A percentile compares a stretch with the other conserved stretches of the same genome.
Conservation (phyloP, 495 filamentous ascomycete species). For the Annulohypoxylon stygium region DNA sequence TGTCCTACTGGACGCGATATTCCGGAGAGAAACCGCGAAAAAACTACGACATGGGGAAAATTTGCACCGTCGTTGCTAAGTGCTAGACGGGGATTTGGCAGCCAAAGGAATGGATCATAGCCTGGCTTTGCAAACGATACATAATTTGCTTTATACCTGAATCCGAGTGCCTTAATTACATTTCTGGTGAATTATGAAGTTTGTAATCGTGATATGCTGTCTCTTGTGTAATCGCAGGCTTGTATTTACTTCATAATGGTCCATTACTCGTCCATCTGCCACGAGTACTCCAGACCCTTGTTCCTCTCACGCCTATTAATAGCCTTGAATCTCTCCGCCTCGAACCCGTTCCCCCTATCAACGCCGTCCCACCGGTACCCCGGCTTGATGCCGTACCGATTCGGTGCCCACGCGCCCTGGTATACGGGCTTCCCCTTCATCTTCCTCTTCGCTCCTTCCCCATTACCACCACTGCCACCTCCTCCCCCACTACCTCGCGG, state of each 20-base stretch:
- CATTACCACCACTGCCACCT: constrained; percentile 3
- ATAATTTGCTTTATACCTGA: constrained; percentile 25
- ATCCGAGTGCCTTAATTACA: constrained; percentile 3
- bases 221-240: constrained; percentile 12
- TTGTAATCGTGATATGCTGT: constrained; percentile 1
- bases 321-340: constrained; percentile 92
- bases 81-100: constrained; percentile 10
- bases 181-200: not conserved
- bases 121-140: constrained; percentile 24
- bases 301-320: constrained; percentile 79
- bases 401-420: constrained; percentile 82
- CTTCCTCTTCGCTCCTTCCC: constrained; percentile 49
- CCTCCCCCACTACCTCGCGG: constrained; percentile 50
- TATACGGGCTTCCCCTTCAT: constrained; percentile 81
- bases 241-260: not conserved
- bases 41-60: not conserved
- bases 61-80: not conserved
- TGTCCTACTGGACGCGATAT: constrained; percentile 1
- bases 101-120: constrained; percentile 26
- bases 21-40: constrained; percentile 3
- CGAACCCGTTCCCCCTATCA: constrained; percentile 93
- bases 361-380: constrained; percentile 98
- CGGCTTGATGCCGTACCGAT: constrained; percentile 93
- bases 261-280: constrained; percentile 90
- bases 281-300: constrained; percentile 86